These are phyloP conservation scores for Pulicaria dysenterica DNA, from an alignment of 129 eudicot genomes.

Conservation along the genomic window DNA sequence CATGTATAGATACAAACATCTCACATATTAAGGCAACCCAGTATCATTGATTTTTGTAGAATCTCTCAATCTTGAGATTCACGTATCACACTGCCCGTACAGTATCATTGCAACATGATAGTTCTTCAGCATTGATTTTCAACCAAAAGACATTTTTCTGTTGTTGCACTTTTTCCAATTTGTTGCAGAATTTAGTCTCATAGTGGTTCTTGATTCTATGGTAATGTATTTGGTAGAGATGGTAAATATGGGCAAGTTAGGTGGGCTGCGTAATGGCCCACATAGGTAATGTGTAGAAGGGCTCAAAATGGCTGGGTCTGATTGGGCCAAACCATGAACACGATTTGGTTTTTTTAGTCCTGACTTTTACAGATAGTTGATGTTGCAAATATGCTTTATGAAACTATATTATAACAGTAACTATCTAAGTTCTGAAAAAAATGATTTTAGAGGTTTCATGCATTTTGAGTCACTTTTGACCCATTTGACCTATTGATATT, in stretches of 20 bases:
- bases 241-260: neutral
- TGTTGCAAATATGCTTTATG: neutral
- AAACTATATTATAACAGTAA: neutral
- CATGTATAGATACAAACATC: neutral
- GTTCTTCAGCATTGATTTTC: conserved; percentile 9
- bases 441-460: neutral
- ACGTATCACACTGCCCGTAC: neutral
- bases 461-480: neutral
- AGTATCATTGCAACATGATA: neutral
- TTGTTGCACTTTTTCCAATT: conserved; percentile 15
- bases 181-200: too few species aligned
- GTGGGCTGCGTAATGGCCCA: neutral
- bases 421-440: neutral
- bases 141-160: neutral
- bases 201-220: neutral
- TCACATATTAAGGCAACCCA: neutral
- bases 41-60: neutral
- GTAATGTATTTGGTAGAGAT: neutral
- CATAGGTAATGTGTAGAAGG: neutral
- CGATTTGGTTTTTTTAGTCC: neutral
- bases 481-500: neutral
- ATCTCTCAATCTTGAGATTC: neutral
- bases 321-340: neutral
- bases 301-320: neutral
- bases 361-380: neutral